phyloP scores from a whole-genome alignment of 768 basidiomycete species.

The Tulasnella sp. region DNA sequence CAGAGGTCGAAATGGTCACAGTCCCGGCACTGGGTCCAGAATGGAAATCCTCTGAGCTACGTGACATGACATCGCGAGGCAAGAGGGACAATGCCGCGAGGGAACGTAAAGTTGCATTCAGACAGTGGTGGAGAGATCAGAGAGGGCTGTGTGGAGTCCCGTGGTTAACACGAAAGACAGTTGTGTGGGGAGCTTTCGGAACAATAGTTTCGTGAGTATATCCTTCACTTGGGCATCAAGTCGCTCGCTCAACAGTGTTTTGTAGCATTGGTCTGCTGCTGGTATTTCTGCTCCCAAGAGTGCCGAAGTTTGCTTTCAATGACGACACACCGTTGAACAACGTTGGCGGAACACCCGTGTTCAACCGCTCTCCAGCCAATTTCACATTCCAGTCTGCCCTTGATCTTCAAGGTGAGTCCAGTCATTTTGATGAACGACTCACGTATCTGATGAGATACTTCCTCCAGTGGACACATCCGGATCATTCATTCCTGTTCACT shows the following conservation, averaged over 20 bases:
- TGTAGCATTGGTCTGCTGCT: constrained; percentile 50
- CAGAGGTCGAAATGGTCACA: constrained; percentile 71
- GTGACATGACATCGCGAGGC: constrained; percentile 59
- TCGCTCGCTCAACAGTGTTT: constrained; percentile 12
- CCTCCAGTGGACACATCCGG: constrained; percentile 45
- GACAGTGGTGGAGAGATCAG: constrained; percentile 66
- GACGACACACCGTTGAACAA: constrained; percentile 41
- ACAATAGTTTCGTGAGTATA: constrained; percentile 44
- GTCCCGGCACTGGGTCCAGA: constrained; percentile 86
- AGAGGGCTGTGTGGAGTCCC: constrained; percentile 59
- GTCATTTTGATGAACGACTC: not conserved
- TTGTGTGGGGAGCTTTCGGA: constrained; percentile 43
- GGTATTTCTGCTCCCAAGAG: constrained; percentile 72
- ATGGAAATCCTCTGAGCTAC: constrained; percentile 72
- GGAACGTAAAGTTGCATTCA: constrained; percentile 38
- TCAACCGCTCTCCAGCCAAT: constrained; percentile 71
- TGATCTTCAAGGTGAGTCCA: constrained; percentile 38
- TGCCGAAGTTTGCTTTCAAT: constrained; percentile 58
- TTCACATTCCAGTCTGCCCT: constrained; percentile 77
- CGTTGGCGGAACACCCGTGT: constrained; percentile 29
- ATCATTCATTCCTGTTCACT: constrained; percentile 67
- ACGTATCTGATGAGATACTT: not conserved
- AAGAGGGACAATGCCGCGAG: constrained; percentile 38
- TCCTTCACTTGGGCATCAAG: not conserved
- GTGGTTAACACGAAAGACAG: constrained; percentile 58